These are phyloP conservation scores for Metschnikowia chrysomelidarum DNA, from an alignment of 805 yeast species.

Conservation along the genomic window DNA sequence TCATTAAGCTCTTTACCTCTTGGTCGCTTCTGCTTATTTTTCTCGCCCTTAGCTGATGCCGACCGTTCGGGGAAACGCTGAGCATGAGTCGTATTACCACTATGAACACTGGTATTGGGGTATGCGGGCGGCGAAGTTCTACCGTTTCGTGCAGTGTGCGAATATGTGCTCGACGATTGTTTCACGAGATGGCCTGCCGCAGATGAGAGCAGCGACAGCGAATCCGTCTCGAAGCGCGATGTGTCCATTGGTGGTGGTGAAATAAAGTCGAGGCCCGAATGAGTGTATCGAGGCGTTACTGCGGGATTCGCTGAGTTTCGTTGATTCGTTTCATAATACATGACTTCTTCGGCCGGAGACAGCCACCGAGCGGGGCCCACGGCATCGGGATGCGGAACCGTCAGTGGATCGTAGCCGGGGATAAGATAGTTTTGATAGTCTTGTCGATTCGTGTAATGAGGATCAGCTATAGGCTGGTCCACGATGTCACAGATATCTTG, in stretches of 20 bases:
- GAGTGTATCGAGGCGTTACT: background rate
- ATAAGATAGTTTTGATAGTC: conserved; percentile 6
- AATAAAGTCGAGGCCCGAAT: background rate
- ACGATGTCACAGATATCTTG: too few relatives aligned
- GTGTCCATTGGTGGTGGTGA: background rate
- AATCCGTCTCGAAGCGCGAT: conserved; percentile 4
- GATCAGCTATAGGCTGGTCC: too few relatives aligned
- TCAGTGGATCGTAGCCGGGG: conserved; percentile 6
- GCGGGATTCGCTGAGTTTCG: background rate
- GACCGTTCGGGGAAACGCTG: too few relatives aligned
- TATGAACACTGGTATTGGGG: background rate
- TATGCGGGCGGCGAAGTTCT: background rate
- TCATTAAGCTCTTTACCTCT: conserved; percentile 22
- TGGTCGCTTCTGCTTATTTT: conserved; percentile 2
- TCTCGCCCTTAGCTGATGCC: background rate
- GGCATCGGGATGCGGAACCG: conserved; percentile 1
- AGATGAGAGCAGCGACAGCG: conserved; percentile 11
- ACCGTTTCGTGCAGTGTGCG: too few relatives aligned
- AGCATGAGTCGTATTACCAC: too few relatives aligned
- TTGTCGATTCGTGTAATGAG: too few relatives aligned
- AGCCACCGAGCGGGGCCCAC: conserved; percentile 6
- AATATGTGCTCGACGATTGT: too few relatives aligned
- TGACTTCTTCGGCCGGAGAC: conserved; percentile 6
- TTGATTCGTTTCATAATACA: conserved; percentile 1
- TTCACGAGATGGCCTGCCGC: background rate